A percentile compares a stretch with the other conserved stretches of the same genome.
phyloP scores from a whole-genome alignment of 257 asterid species.

The Solanum chiquidenum region DNA sequence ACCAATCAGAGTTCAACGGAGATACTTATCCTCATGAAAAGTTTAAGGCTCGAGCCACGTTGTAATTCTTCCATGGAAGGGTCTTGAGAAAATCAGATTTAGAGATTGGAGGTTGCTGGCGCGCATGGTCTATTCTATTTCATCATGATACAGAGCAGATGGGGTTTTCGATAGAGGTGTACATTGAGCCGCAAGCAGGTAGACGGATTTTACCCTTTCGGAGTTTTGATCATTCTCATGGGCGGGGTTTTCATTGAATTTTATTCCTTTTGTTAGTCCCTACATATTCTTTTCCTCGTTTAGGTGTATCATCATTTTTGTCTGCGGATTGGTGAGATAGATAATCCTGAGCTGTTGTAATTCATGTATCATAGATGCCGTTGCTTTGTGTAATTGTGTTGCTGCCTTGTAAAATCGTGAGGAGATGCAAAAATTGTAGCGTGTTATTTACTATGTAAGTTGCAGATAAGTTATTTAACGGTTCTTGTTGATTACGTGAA shows the following conservation, averaged over 20 bases:
- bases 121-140: constrained; percentile 1
- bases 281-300: constrained; percentile 6
- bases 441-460: neutral
- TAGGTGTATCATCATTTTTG: constrained; percentile 37
- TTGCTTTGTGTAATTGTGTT: constrained; percentile 28
- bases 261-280: constrained; percentile 7
- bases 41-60: constrained; percentile 8
- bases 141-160: constrained; percentile 8
- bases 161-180: constrained; percentile 25
- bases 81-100: constrained; percentile 3
- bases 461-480: neutral
- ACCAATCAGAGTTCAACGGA: constrained; percentile 12
- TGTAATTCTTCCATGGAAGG: constrained; percentile 4
- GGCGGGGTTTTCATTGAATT: constrained; percentile 9
- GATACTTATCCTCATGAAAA: constrained; percentile 12
- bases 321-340: constrained; percentile 27
- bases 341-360: constrained; percentile 5
- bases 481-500: neutral
- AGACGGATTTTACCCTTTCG: constrained; percentile 11
- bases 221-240: constrained; percentile 6
- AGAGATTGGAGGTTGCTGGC: neutral
- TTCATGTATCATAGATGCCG: constrained; percentile 39
- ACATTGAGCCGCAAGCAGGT: constrained; percentile 33
- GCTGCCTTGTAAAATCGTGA: constrained; percentile 20
- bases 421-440: neutral